These are phyloP conservation scores for Torrubiella hemipterigena DNA, from an alignment of 2,329 filamentous ascomycete species.

Conservation along the genomic window DNA sequence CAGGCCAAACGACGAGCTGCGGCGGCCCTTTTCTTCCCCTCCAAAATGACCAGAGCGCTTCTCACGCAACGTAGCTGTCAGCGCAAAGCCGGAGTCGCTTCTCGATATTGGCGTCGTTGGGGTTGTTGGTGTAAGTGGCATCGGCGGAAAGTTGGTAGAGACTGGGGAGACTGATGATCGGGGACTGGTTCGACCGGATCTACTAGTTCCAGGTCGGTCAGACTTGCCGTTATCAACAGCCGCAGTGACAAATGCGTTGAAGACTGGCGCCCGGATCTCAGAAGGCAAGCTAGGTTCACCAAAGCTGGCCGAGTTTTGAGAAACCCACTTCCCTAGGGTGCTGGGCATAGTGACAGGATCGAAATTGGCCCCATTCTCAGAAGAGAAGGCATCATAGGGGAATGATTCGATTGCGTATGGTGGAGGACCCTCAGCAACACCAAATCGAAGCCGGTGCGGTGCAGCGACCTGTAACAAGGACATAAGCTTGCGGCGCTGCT, in stretches of 20 bases:
- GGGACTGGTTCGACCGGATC: slow-evolving; percentile 49
- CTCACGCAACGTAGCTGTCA: slow-evolving; percentile 77
- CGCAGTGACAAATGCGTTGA: slow-evolving; percentile 82
- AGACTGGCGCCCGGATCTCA: slow-evolving; percentile 52
- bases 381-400: slow-evolving; percentile 80
- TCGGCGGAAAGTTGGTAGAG: slow-evolving; percentile 63
- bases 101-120: slow-evolving; percentile 72
- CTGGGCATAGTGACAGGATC: slow-evolving; percentile 57
- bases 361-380: slow-evolving; percentile 74
- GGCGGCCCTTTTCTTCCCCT: slow-evolving; percentile 66
- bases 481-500: slow-evolving; percentile 79
- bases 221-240: slow-evolving; percentile 52
- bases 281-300: slow-evolving; percentile 48
- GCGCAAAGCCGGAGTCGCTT: slow-evolving; percentile 81
- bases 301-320: slow-evolving; percentile 81
- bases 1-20: slow-evolving; percentile 86
- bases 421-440: slow-evolving; percentile 78
- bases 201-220: slow-evolving; percentile 69
- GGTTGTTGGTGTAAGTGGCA: slow-evolving; percentile 64
- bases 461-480: slow-evolving; percentile 82
- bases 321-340: slow-evolving; percentile 73
- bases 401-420: slow-evolving; percentile 89
- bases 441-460: slow-evolving; percentile 77
- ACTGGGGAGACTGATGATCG: slow-evolving; percentile 61
- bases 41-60: slow-evolving; percentile 86